A percentile compares a stretch with the other conserved stretches of the same genome.
phyloP scores from a whole-genome alignment of 257 asterid species.

The Voacanga thouarsii region DNA sequence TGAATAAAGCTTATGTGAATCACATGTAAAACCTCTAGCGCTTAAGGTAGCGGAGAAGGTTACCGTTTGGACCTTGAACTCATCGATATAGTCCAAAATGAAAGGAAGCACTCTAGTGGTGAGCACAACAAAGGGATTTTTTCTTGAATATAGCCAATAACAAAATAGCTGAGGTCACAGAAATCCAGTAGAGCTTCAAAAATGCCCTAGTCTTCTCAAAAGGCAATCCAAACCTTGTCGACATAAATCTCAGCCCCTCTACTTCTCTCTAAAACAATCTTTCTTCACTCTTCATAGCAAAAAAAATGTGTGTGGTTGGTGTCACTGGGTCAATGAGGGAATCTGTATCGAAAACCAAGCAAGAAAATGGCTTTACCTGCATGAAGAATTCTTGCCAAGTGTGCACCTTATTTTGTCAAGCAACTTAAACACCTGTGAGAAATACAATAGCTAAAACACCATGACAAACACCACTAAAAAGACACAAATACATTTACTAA shows the following conservation, averaged over 20 bases:
- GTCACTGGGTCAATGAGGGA: no score
- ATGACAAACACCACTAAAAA: no score
- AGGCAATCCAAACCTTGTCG: slow-evolving; percentile 67
- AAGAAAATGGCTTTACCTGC: no score
- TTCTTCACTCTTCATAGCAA: slow-evolving; percentile 16
- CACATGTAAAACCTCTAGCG: slow-evolving; percentile 22
- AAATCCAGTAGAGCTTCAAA: slow-evolving; percentile 39
- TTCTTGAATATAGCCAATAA: slow-evolving; percentile 38
- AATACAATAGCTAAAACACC: no score
- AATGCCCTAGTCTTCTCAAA: slow-evolving; percentile 49
- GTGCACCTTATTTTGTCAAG: no score
- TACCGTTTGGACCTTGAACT: slow-evolving; percentile 99
- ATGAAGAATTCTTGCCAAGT: no score
- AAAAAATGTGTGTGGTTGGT: no score
- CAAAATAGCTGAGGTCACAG: slow-evolving; percentile 20
- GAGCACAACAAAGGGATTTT: slow-evolving; percentile 53
- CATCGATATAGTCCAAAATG: slow-evolving; percentile 72
- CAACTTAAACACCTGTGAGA: no score
- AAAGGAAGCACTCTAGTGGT: slow-evolving; percentile 52
- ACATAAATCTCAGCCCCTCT: slow-evolving; percentile 64
- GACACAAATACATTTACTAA: no score
- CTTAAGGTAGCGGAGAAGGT: slow-evolving; percentile 9
- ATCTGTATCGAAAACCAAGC: no score
- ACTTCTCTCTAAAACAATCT: slow-evolving; percentile 19
- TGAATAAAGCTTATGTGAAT: not conserved